phyloP scores from a whole-genome alignment of 176 grass and related monocot genomes.

The Carex myosuroides region DNA sequence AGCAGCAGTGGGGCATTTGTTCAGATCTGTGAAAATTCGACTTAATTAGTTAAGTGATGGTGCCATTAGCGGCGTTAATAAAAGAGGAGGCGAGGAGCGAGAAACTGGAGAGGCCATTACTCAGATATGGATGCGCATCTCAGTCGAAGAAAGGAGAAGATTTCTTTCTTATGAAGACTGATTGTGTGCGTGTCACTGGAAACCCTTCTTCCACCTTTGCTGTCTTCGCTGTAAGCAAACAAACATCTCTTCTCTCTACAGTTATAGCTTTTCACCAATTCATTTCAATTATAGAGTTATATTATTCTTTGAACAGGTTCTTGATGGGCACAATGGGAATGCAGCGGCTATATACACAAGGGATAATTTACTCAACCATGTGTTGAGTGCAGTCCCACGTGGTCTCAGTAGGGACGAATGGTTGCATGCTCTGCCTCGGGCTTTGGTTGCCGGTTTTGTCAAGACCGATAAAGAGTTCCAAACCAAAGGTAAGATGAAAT shows the following conservation, averaged over 20 bases:
- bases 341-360: conserved; percentile 91
- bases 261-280: background rate
- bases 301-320: conserved; percentile 40
- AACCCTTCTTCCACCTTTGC: conserved; percentile 56
- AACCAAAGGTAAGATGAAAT: conserved; percentile 48
- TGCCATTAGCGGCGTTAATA: conserved; percentile 71
- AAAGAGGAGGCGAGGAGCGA: conserved; percentile 53
- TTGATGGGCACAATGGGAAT: conserved; percentile 91
- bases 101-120: conserved; percentile 44
- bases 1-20: background rate
- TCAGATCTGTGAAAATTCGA: conserved; percentile 22
- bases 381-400: conserved; percentile 55
- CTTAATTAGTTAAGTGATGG: background rate
- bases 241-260: background rate
- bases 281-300: background rate
- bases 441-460: conserved; percentile 79
- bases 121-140: conserved; percentile 77
- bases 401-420: conserved; percentile 72
- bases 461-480: conserved; percentile 95
- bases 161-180: conserved; percentile 84
- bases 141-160: conserved; percentile 98
- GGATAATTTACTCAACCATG: conserved; percentile 90
- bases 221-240: conserved; percentile 60
- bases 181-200: conserved; percentile 45
- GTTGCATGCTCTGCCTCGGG: conserved; percentile 67